Conservation (phyloP, 345 rosid species). For the Arabidopsis thaliana region TAIR10.1 NC_003075.7:14830001-14830500, state of each 20-base stretch:
- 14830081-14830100: slow-evolving; percentile 32
- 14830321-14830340: background rate
- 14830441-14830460: too few relatives aligned
- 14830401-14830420: too few relatives aligned
- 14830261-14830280: slow-evolving; percentile 34
- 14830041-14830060: slow-evolving; percentile 34
- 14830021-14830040: slow-evolving; percentile 11
- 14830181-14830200: slow-evolving; percentile 17
- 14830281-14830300: slow-evolving; percentile 34
- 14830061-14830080: slow-evolving; percentile 35
- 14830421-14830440: too few relatives aligned
- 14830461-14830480: too few relatives aligned
- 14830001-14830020: slow-evolving; percentile 38
- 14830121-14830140: slow-evolving; percentile 26
- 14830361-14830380: too few relatives aligned
- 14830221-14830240: slow-evolving; percentile 27
- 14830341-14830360: too few relatives aligned
- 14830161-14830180: slow-evolving; percentile 36
- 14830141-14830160: background rate
- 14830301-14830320: slow-evolving; percentile 42
- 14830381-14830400: too few relatives aligned
- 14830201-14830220: background rate
- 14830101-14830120: slow-evolving; percentile 33
- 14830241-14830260: slow-evolving; percentile 31
- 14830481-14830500: too few relatives aligned